Evolutionary conservation across 495 filamentous ascomycete genomes (phyloP).

Genomic region (Hypoxylon lienhwacheense): DNA sequence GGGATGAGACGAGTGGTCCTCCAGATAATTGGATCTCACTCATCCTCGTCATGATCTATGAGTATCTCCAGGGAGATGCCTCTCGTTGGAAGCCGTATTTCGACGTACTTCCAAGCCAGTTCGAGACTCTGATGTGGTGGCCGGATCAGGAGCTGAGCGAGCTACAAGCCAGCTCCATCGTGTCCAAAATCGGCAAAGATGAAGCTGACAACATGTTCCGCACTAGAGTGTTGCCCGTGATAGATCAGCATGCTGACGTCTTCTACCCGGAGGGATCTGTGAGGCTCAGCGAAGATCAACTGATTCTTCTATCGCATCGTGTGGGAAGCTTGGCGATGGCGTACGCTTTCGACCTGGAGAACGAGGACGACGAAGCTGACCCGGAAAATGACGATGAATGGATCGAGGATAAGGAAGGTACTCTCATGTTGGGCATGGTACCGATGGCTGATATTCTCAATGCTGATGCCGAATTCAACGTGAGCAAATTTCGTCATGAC

Average conservation of each 20-base stretch:
- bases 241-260: slow-evolving; percentile 42
- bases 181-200: slow-evolving; percentile 74
- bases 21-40: slow-evolving; percentile 56
- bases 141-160: slow-evolving; percentile 65
- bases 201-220: slow-evolving; percentile 71
- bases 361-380: slow-evolving; percentile 53
- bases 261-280: slow-evolving; percentile 55
- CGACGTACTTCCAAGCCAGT: slow-evolving; percentile 71
- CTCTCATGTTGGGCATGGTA: slow-evolving; percentile 76
- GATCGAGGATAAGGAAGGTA: slow-evolving; percentile 69
- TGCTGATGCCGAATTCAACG: slow-evolving; percentile 80
- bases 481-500: slow-evolving; percentile 24
- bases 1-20: slow-evolving; percentile 25
- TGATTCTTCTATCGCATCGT: slow-evolving; percentile 67
- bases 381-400: slow-evolving; percentile 63
- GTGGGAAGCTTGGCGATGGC: slow-evolving; percentile 92
- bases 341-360: slow-evolving; percentile 84
- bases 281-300: slow-evolving; percentile 48
- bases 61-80: slow-evolving; percentile 60
- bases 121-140: slow-evolving; percentile 95
- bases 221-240: slow-evolving; percentile 62
- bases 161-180: slow-evolving; percentile 75
- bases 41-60: slow-evolving; percentile 80
- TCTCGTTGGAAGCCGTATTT: slow-evolving; percentile 83
- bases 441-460: slow-evolving; percentile 92